A percentile compares a stretch with the other conserved stretches of the same genome.
Conservation (phyloP, 495 filamentous ascomycete genomes). For the Hyphodiscus hymeniophilus region DNA sequence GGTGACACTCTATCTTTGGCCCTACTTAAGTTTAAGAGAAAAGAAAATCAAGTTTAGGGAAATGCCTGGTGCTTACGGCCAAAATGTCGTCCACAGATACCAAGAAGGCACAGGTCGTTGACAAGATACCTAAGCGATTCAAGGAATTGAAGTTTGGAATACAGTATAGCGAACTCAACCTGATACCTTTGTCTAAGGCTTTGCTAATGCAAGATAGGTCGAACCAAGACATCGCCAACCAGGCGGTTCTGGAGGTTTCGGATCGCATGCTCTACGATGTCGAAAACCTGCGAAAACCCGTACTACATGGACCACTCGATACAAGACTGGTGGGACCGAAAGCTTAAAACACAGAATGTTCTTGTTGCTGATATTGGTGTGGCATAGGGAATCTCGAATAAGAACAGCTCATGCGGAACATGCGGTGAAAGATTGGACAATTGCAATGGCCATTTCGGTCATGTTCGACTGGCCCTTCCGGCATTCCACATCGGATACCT, state of each 20-base stretch:
- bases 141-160: slow-evolving; percentile 91
- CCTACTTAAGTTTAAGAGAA: too few relatives aligned
- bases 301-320: slow-evolving; percentile 78
- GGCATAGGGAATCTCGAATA: slow-evolving; percentile 62
- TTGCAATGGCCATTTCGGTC: slow-evolving; percentile 93
- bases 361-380: slow-evolving; percentile 20
- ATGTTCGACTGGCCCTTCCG: slow-evolving; percentile 80
- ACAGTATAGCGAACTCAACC: slow-evolving; percentile 36
- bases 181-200: not conserved
- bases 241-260: slow-evolving; percentile 85
- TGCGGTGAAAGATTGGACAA: slow-evolving; percentile 67
- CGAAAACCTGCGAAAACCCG: slow-evolving; percentile 58
- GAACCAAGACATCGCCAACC: slow-evolving; percentile 86
- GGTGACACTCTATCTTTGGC: too few relatives aligned
- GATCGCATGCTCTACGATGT: slow-evolving; percentile 87
- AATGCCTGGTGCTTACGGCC: too few relatives aligned
- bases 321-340: slow-evolving; percentile 51
- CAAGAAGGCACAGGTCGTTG: slow-evolving; percentile 88
- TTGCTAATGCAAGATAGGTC: slow-evolving; percentile 43
- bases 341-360: slow-evolving; percentile 1
- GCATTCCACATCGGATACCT: slow-evolving; percentile 95
- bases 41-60: too few relatives aligned
- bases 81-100: too few relatives aligned
- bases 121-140: slow-evolving; percentile 86
- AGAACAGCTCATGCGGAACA: slow-evolving; percentile 66